phyloP scores from a whole-genome alignment of 371 early-diverging fungal species.

The Mortierella polycephala region DNA sequence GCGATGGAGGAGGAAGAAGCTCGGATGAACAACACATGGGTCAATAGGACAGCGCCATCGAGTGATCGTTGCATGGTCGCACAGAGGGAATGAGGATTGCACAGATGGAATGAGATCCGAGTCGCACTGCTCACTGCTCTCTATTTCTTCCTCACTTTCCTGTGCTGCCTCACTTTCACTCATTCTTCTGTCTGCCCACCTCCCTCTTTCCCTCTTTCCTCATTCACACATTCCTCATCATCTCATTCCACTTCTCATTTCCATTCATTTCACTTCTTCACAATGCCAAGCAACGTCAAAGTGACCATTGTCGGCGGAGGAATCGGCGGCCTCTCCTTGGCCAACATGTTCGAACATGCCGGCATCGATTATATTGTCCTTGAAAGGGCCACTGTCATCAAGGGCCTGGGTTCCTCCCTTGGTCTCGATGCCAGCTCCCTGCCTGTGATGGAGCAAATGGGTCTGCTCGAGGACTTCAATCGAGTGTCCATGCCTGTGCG shows the following conservation, averaged over 20 bases:
- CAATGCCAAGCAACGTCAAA: conserved; percentile 11
- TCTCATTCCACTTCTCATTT: background rate
- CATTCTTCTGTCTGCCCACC: background rate
- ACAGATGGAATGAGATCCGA: no score
- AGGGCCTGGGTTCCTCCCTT: conserved; percentile 35
- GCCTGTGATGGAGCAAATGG: conserved; percentile 47
- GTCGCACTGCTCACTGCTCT: no score
- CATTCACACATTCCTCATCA: background rate
- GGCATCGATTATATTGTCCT: conserved; percentile 40
- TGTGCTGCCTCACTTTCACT: background rate
- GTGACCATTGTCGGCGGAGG: conserved; percentile 51
- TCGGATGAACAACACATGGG: no score
- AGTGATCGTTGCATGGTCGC: no score
- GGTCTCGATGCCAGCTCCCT: conserved; percentile 45
- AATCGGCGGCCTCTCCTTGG: conserved; percentile 47
- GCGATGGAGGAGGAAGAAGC: conserved; percentile 3
- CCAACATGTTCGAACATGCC: conserved; percentile 49
- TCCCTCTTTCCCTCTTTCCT: no score
- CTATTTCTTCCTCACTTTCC: background rate
- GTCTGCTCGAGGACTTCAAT: conserved; percentile 39
- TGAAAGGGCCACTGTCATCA: conserved; percentile 23
- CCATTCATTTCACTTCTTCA: background rate
- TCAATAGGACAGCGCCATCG: no score
- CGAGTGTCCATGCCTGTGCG: conserved; percentile 42
- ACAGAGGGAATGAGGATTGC: no score